Base-by-base conservation (phyloP, 257 asterid species). In the Phtheirospermum japonicum region DNA sequence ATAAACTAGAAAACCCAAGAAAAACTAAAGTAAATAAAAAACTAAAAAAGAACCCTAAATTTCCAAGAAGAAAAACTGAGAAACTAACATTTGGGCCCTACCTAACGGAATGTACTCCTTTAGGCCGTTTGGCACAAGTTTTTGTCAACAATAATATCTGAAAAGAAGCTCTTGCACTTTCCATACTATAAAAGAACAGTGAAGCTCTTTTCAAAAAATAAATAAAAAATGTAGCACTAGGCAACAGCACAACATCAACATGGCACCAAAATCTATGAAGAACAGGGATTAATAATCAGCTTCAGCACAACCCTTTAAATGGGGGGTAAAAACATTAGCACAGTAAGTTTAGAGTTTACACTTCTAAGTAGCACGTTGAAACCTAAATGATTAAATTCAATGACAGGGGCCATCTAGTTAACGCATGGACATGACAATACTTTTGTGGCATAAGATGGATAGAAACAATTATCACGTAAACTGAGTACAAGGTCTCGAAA, bases 291-390 rank as follows among this genome's bases (percentile, higher is more conserved):
- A 17, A 19, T 2, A 71, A 34, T 61, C 69, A 68, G 16, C 56
- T 55, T 46, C 49, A 32, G 34, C 28, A 36, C 55, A 64, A 43
- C 7, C 33, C n/a, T 4, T 64, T 40, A 9, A 19, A 68, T 8
- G 20, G 46, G 48, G n/a, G 4, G 4, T 36, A 45, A 23, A 33
- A 19, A 31, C 28, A 40, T 13, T 4, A 31, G 20, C 64, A 19
- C 3, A 32, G 40, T 11, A 60, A 20, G 19, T 42, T 7, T 18
- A 37, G 5, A 74, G 31, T 68, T 31, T 14, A 20, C 23, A 52
- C 53, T 55, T 9, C 20, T 39, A 30, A 57, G 49, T 17, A 58
- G 59, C 57, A 57, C 48, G 70, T 61, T 31, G 57, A 62, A 58
- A 50, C 10, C 0, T 4, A 63, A 43, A 59, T 59, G 14, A 49